phyloP scores from a whole-genome alignment of 2,329 filamentous ascomycete species.

The Calonectria ilicicola region DNA sequence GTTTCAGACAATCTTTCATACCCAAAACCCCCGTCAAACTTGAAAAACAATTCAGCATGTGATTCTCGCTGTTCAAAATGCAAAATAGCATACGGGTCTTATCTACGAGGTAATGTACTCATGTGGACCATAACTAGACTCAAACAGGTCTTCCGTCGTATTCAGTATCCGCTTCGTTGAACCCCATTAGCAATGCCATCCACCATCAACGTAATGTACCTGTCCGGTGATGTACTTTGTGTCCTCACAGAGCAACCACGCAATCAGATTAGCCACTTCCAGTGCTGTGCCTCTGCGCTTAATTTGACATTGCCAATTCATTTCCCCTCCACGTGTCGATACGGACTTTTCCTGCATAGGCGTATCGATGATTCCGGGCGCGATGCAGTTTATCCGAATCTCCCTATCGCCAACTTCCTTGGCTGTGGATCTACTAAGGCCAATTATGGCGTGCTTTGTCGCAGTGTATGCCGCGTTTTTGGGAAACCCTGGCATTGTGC shows the following conservation, averaged over 20 bases:
- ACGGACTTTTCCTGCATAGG: neutral
- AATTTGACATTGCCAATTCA: neutral
- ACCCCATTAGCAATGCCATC: neutral
- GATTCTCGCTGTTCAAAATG: too few relatives aligned
- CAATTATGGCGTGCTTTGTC: neutral
- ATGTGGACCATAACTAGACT: too few relatives aligned
- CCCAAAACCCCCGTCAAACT: neutral
- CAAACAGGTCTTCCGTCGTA: too few relatives aligned
- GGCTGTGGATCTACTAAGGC: neutral
- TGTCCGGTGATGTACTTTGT: neutral
- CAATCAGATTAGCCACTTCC: neutral
- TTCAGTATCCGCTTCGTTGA: neutral
- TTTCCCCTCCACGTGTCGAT: neutral
- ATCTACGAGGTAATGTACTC: too few relatives aligned
- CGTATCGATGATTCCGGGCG: neutral
- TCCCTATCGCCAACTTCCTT: neutral
- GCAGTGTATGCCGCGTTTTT: constrained; percentile 3
- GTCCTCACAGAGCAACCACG: neutral
- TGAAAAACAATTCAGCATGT: too few relatives aligned
- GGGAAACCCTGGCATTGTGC: neutral
- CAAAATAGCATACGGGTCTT: too few relatives aligned
- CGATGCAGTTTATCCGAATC: neutral
- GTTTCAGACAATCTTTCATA: neutral
- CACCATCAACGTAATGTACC: neutral
- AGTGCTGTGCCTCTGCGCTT: neutral